Conservation (phyloP, 2,329 filamentous ascomycete species). For the Coniochaeta sp. region DNA sequence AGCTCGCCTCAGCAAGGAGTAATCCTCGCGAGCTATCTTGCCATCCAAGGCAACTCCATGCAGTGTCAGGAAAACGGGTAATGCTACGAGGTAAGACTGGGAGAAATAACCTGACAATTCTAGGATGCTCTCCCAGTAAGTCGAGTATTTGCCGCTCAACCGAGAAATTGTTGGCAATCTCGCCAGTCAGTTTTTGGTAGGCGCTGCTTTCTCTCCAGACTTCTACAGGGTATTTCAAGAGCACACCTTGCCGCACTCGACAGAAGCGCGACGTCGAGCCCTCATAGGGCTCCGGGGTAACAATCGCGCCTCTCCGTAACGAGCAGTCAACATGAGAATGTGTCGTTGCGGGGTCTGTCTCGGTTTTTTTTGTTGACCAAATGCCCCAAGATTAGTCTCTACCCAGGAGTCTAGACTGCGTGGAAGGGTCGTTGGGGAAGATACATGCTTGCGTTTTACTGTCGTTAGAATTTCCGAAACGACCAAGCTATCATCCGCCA, state of each 20-base stretch:
- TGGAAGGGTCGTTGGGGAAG: neutral
- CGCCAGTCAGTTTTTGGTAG: neutral
- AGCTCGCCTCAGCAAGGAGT: neutral
- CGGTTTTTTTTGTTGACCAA: no score
- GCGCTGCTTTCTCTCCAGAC: neutral
- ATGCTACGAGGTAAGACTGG: neutral
- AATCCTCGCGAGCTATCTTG: neutral
- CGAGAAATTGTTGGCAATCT: neutral
- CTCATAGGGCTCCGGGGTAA: no score
- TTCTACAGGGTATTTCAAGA: neutral
- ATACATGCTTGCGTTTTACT: neutral
- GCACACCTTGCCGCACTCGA: neutral
- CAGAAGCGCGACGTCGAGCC: neutral
- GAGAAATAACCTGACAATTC: neutral
- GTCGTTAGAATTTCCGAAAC: no score
- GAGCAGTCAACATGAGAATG: no score
- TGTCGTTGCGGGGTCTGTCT: no score
- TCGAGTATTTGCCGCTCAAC: neutral
- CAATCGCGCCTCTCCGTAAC: no score
- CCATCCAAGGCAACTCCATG: neutral
- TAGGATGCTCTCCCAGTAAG: neutral
- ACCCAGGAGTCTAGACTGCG: no score
- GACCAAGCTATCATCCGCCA: no score
- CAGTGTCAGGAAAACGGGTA: neutral
- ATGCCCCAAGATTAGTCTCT: no score